Evolutionary conservation across 2,329 filamentous ascomycete genomes (phyloP), one percentile per base, ranked within the genome.

Genomic region (Canariomyces notabilis): DNA sequence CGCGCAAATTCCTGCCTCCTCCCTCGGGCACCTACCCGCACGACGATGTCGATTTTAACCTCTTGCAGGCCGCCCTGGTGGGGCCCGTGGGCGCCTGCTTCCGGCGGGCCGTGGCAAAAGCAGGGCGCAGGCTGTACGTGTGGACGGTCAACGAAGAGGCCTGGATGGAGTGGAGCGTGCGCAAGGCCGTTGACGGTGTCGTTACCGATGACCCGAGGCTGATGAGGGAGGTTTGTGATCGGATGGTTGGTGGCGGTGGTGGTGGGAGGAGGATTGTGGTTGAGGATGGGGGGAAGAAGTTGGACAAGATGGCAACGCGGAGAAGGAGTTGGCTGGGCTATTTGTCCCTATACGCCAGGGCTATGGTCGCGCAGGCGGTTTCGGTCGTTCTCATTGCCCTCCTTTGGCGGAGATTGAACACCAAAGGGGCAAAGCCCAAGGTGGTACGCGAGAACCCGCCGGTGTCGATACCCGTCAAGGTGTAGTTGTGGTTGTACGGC

Each of bases 131-230:
- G 4, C 70, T 96, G 4, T 83, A 85, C 57, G 77, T 81, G 0
- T 97, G 91, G 91, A 96, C 90, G 0, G 86, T 95, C 41, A 95
- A 97, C 62, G 77, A 85, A 12, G 76, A 79, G 52, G 72, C 74
- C 40, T 78, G 81, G 66, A 96, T 97, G 90, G 76, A 81, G 57
- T 95, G 89, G 88, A 77, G 80, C 53, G 79, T 95, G 26, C 66
- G 73, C 21, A 68, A 77, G 34, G 57, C 57, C 20, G 69, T 95
- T 1, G 87, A 95, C 57, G 90, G 87, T 1, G 84, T 95, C 4
- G 82, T 95, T 43, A 95, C 89, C 0, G 90, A 96, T 60, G 82
- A 95, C 56, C 87, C 87, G 1, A 76, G 76, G 60, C 65, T 76
- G 54, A 91, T 82, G 59, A 61, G 82, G 19, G 75, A 83, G 36